A percentile compares a stretch with the other conserved stretches of the same genome.
phyloP scores from a whole-genome alignment of 495 filamentous ascomycete genomes.

The Penicillium coffeae region DNA sequence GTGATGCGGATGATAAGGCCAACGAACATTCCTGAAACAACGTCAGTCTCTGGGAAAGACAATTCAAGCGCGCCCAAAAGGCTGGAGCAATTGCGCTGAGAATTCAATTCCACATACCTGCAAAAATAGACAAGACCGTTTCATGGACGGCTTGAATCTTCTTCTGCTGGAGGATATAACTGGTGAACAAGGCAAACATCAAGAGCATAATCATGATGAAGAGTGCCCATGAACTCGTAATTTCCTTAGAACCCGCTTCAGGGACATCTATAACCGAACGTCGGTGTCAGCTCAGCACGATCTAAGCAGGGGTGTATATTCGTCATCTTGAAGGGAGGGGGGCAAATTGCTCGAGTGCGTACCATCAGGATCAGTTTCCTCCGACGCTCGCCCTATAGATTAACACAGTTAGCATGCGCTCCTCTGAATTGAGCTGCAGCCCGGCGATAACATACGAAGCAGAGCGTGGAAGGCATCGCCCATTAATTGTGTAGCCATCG shows the following conservation, averaged over 20 bases:
- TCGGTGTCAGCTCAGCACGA: constrained; percentile 16
- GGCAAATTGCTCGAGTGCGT: constrained; percentile 19
- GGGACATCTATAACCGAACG: constrained; percentile 40
- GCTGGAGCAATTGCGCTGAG: no score
- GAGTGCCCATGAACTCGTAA: constrained; percentile 91
- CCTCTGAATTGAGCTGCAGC: background rate
- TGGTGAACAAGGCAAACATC: constrained; percentile 91
- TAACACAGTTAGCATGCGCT: constrained; percentile 16
- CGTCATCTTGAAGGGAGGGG: constrained; percentile 6
- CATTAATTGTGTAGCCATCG: constrained; percentile 39
- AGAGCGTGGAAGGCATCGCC: constrained; percentile 36
- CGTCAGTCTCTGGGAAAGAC: background rate
- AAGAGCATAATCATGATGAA: constrained; percentile 93
- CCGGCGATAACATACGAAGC: constrained; percentile 31
- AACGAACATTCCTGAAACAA: constrained; percentile 81
- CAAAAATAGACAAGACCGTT: constrained; percentile 97
- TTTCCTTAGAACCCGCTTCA: constrained; percentile 76
- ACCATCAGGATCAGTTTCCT: constrained; percentile 53
- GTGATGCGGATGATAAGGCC: constrained; percentile 83
- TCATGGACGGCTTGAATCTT: constrained; percentile 97
- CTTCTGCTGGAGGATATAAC: constrained; percentile 90
- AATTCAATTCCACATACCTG: constrained; percentile 60
- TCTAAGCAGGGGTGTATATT: background rate
- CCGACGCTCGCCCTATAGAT: constrained; percentile 29
- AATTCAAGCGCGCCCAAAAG: no score